These are phyloP conservation scores for Gymnopus androsaceus DNA, from an alignment of 1,284 basidiomycete species.

Conservation along the genomic window DNA sequence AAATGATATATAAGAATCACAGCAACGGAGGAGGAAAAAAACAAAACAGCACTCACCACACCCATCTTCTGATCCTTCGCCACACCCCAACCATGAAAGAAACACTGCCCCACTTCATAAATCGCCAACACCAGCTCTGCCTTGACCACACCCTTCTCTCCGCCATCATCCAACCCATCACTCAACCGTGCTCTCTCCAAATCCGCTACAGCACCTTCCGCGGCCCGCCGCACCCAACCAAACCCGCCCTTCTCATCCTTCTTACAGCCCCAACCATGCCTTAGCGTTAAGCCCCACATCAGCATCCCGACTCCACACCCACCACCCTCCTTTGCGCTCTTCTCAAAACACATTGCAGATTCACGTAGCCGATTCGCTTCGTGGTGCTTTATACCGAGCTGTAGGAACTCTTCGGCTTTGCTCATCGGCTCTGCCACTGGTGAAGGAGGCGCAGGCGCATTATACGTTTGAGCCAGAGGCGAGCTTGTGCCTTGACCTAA, in stretches of 20 bases:
- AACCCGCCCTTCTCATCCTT: constrained; percentile 81
- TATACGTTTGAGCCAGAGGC: neutral
- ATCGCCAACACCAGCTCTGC: constrained; percentile 86
- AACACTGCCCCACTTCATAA: constrained; percentile 91
- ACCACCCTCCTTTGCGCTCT: constrained; percentile 71
- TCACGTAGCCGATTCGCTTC: constrained; percentile 76
- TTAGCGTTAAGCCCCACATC: constrained; percentile 87
- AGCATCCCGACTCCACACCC: constrained; percentile 90
- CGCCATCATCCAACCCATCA: constrained; percentile 50
- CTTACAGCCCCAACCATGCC: constrained; percentile 86
- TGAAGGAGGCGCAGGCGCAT: constrained; percentile 17
- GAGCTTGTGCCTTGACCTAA: neutral
- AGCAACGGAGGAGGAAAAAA: neutral
- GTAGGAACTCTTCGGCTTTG: constrained; percentile 61
- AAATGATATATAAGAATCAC: constrained; percentile 9
- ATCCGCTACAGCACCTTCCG: constrained; percentile 79
- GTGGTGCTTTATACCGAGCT: constrained; percentile 81
- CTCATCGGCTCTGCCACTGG: constrained; percentile 11
- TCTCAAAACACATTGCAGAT: constrained; percentile 80
- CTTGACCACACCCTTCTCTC: constrained; percentile 47
- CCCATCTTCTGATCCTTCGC: constrained; percentile 86
- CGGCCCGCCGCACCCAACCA: constrained; percentile 81
- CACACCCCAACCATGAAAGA: constrained; percentile 90
- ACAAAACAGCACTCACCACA: constrained; percentile 51
- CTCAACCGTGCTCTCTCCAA: constrained; percentile 49